Percentiles rank a stretch among this genome's conserved stretches.
These are phyloP conservation scores for Juglanconis sp. DNA, from an alignment of 2,329 filamentous ascomycete genomes.

Conservation along the genomic window DNA sequence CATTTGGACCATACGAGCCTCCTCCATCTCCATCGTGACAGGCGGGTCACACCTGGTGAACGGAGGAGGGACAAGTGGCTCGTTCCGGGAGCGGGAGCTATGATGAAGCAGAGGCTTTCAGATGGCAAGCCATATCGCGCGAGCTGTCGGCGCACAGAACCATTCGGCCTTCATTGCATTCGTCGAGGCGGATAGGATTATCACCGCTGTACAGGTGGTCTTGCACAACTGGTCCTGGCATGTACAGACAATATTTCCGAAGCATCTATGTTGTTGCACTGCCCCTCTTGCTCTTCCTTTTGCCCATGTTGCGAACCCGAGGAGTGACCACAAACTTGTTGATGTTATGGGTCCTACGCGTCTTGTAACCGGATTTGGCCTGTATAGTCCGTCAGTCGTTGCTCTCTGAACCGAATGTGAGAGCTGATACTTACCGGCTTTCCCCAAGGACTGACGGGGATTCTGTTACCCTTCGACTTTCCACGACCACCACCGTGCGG, in stretches of 20 bases:
- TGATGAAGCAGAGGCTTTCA: not conserved
- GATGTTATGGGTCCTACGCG: slow-evolving; percentile 78
- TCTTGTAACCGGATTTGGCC: slow-evolving; percentile 89
- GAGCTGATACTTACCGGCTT: slow-evolving; percentile 67
- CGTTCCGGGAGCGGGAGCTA: not conserved
- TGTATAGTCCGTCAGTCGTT: slow-evolving; percentile 32
- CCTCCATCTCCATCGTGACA: too few species aligned
- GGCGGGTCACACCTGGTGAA: too few species aligned
- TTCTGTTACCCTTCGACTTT: slow-evolving; percentile 97
- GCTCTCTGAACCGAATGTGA: not conserved
- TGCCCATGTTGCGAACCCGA: slow-evolving; percentile 84
- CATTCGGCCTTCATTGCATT: not conserved
- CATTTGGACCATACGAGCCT: too few species aligned
- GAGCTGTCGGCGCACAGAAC: not conserved
- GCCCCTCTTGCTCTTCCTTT: slow-evolving; percentile 61
- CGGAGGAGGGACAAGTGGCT: too few species aligned
- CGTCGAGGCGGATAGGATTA: not conserved
- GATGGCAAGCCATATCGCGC: not conserved
- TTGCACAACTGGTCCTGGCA: slow-evolving; percentile 14
- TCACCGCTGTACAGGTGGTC: not conserved
- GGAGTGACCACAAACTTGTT: slow-evolving; percentile 89
- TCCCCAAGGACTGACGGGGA: slow-evolving; percentile 96
- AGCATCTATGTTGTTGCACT: not conserved
- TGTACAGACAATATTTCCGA: slow-evolving; percentile 25
- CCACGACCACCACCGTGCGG: slow-evolving; percentile 98